Evolutionary conservation across 2,329 filamentous ascomycete species (phyloP).

Genomic region (Coniochaeta hoffmannii): DNA sequence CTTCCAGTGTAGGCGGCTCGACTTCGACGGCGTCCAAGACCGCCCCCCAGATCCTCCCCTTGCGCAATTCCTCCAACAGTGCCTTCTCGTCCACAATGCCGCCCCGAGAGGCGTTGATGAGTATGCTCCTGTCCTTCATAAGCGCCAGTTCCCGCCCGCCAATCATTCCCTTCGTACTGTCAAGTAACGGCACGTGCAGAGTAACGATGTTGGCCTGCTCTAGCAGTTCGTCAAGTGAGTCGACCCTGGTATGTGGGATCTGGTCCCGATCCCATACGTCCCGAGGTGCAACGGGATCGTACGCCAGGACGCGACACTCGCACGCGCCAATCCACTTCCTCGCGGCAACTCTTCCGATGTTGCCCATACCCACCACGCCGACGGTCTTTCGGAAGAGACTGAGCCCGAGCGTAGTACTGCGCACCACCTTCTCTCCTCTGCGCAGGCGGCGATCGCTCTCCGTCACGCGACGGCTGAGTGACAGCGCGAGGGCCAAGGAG

Average conservation of each 20-base stretch:
- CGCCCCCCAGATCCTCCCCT: conserved; percentile 20
- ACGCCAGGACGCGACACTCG: conserved; percentile 21
- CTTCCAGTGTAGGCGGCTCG: conserved; percentile 20
- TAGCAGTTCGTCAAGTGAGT: conserved; percentile 22
- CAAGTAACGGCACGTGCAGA: conserved; percentile 15
- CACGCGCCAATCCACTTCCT: conserved; percentile 25
- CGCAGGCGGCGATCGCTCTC: conserved; percentile 19
- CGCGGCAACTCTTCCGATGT: conserved; percentile 25
- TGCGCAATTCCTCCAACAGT: conserved; percentile 16
- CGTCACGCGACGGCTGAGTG: conserved; percentile 20
- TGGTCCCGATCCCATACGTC: conserved; percentile 13
- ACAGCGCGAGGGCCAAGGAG: conserved; percentile 21
- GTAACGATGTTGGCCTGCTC: conserved; percentile 23
- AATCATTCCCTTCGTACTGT: conserved; percentile 22
- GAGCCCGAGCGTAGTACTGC: conserved; percentile 13
- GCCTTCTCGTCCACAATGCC: conserved; percentile 24
- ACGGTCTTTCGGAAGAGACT: conserved; percentile 23
- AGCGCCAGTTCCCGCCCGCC: conserved; percentile 14
- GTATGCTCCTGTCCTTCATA: conserved; percentile 21
- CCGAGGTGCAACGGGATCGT: conserved; percentile 22
- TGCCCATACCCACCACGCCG: conserved; percentile 30
- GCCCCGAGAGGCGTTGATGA: conserved; percentile 24
- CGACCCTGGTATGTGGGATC: conserved; percentile 17
- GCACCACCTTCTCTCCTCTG: conserved; percentile 18
- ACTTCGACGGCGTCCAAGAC: conserved; percentile 20